phyloP scores from a whole-genome alignment of 805 yeast genomes.

The Kuraishia piskuri region DNA sequence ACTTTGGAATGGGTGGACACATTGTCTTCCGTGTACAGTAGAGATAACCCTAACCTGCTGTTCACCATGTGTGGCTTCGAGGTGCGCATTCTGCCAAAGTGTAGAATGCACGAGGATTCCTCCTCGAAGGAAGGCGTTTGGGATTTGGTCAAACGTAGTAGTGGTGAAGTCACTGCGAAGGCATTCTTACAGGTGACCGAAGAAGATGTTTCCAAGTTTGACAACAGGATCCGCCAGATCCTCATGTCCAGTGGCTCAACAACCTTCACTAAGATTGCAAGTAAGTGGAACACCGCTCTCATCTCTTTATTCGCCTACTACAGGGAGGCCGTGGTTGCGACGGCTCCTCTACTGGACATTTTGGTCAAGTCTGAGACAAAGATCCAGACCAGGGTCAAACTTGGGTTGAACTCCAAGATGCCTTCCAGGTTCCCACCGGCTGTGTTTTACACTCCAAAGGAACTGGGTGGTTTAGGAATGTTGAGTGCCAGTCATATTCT shows the following conservation, averaged over 20 bases:
- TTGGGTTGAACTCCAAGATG: constrained; percentile 96
- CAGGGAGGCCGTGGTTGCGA: constrained; percentile 86
- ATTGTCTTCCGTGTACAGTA: constrained; percentile 80
- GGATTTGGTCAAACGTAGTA: constrained; percentile 64
- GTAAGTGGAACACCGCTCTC: constrained; percentile 92
- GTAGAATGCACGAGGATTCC: constrained; percentile 43
- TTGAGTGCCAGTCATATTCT: constrained; percentile 92
- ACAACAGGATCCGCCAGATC: constrained; percentile 78
- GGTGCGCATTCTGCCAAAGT: constrained; percentile 75
- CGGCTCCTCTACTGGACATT: constrained; percentile 68
- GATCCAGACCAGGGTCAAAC: constrained; percentile 87
- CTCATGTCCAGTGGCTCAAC: constrained; percentile 94
- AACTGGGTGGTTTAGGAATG: constrained; percentile 97
- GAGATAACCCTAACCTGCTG: constrained; percentile 80
- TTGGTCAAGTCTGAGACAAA: constrained; percentile 88
- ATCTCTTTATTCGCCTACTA: constrained; percentile 81
- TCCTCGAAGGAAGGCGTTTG: constrained; percentile 78
- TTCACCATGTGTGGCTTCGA: constrained; percentile 96
- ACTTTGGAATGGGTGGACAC: constrained; percentile 73
- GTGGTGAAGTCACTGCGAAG: constrained; percentile 82
- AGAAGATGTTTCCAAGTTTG: constrained; percentile 72
- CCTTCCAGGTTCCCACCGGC: constrained; percentile 99
- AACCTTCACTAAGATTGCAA: constrained; percentile 88
- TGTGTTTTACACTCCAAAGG: constrained; percentile 95
- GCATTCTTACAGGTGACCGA: constrained; percentile 81